phyloP scores from a whole-genome alignment of 2,329 filamentous ascomycete species.

The Fusarium verticillioides region DNA sequence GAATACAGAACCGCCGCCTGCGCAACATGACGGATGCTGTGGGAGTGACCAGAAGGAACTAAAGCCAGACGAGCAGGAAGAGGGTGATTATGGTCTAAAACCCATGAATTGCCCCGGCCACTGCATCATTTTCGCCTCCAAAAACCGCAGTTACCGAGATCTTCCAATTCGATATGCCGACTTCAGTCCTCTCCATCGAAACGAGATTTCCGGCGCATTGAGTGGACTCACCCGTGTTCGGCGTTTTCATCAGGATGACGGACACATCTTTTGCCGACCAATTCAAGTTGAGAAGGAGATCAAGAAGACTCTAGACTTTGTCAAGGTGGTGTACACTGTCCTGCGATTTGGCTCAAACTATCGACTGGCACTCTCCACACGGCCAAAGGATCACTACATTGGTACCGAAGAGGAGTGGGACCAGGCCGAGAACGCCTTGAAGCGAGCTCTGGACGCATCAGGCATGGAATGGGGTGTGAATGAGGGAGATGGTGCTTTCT shows the following conservation, averaged over 20 bases:
- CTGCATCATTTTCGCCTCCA: constrained; percentile 82
- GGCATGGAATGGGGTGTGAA: constrained; percentile 79
- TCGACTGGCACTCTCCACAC: constrained; percentile 80
- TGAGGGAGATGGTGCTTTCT: constrained; percentile 87
- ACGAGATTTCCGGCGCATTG: constrained; percentile 84
- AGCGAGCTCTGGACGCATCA: constrained; percentile 68
- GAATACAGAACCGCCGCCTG: constrained; percentile 47
- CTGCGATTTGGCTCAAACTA: constrained; percentile 76
- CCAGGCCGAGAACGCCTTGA: constrained; percentile 55
- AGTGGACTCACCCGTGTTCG: constrained; percentile 86
- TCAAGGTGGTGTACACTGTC: constrained; percentile 76
- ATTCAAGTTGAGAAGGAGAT: constrained; percentile 81
- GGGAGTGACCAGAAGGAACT: constrained; percentile 44
- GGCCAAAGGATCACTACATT: constrained; percentile 81
- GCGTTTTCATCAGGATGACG: constrained; percentile 90
- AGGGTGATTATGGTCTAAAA: constrained; percentile 83
- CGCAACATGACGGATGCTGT: constrained; percentile 44
- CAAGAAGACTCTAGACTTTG: constrained; percentile 76
- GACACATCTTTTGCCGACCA: constrained; percentile 88
- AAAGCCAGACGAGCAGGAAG: constrained; percentile 63
- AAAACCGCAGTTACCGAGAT: constrained; percentile 80
- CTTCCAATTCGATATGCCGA: constrained; percentile 87
- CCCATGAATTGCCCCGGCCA: constrained; percentile 95
- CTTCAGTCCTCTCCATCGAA: constrained; percentile 87
- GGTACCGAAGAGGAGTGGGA: constrained; percentile 75